Base-by-base conservation (phyloP, 495 filamentous ascomycete genomes). In the Friedmanniomyces endolithicus region DNA sequence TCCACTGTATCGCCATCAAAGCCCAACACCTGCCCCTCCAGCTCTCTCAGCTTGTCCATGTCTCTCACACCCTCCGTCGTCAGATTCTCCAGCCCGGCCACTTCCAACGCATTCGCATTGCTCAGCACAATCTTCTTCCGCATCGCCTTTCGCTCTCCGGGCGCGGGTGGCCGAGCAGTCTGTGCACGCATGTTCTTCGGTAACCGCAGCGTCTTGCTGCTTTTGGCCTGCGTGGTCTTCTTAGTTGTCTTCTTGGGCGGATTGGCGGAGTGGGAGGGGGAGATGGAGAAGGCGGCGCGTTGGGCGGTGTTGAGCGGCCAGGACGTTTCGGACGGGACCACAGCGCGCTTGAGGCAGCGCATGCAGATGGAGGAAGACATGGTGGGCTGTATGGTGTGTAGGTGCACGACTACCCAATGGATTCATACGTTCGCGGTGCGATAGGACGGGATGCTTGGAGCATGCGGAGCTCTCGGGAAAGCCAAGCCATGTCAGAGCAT, bases 71-170 rank as follows among this genome's bases (percentile, higher is more conserved):
- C 77, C 53, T 79, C 72, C 11, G 71, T 63, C 1, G 71, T 75
- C 41, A 94, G 62, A 19, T 85, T 74, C 58, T 70, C 63, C 65
- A 94, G 70, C 19, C 78, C 83, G 23, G 70, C 65, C 25, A 95
- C 80, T 60, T 80, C 79, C 20, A 95, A 73, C 34, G 92, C 92
- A 72, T 95, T 97, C 63, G 84, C 83, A 70, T 97, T 98, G 70
- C 84, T 92, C 39, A 98, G 78, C 29, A 90, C 81, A 56, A 98
- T 84, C 52, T 86, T 80, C 73, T 94, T 96, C 58, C 88, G 81
- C 61, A 87, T 70, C 22, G 86, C 83, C 69, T 88, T 95, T 63
- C 90, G 82, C 73, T 95, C 88, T 54, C 89, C 92, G 9, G 77
- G 67, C 25, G 70, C 72, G 16, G 87, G 84, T 6, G 76, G 73